Percentiles rank a stretch among this genome's conserved stretches.
Conservation (phyloP, 2,329 filamentous ascomycete genomes). For the Trichoderma sp. region DNA sequence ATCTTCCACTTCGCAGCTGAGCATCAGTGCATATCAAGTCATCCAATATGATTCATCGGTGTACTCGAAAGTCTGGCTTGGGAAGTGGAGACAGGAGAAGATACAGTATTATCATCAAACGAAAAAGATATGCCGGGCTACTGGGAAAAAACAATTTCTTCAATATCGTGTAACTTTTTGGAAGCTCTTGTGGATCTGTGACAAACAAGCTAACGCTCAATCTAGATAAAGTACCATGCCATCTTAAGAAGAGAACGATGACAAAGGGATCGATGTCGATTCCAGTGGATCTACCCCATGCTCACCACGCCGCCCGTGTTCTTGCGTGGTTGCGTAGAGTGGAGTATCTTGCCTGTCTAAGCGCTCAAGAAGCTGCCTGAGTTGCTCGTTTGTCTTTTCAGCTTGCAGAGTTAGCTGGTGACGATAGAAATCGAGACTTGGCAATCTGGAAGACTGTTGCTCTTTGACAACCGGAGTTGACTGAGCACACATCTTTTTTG, state of each 20-base stretch:
- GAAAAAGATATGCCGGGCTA: neutral
- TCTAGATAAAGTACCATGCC: neutral
- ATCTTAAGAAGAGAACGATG: neutral
- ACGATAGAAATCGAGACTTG: neutral
- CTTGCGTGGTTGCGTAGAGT: neutral
- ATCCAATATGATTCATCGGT: neutral
- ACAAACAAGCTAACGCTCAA: neutral
- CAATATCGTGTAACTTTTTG: neutral
- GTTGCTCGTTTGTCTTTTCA: neutral
- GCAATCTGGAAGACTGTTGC: neutral
- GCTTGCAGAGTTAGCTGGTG: neutral
- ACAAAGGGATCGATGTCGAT: neutral
- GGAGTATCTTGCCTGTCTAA: neutral
- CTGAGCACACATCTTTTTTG: neutral
- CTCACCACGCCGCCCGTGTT: neutral
- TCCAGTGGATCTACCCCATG: neutral
- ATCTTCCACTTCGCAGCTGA: neutral
- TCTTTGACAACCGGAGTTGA: neutral
- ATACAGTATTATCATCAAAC: neutral
- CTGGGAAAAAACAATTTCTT: neutral
- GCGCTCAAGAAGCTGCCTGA: neutral
- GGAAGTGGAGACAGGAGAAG: neutral
- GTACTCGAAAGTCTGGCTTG: neutral
- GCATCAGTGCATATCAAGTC: neutral
- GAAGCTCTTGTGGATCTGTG: neutral